Evolutionary conservation across 371 early-diverging fungal species (phyloP).

Genomic region (Entomophthora muscae): DNA sequence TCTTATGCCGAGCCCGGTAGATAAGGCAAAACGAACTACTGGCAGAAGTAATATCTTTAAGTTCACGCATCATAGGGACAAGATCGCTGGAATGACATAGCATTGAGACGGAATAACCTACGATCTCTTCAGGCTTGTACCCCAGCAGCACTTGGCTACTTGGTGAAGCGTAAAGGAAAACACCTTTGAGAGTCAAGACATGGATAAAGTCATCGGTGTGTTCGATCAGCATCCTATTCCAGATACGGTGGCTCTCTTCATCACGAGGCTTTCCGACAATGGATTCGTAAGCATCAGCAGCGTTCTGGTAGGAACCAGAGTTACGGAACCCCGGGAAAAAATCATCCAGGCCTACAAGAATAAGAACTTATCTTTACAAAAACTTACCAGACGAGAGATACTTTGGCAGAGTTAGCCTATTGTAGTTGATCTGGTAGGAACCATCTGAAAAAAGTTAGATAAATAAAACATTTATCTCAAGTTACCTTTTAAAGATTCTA

Average conservation of each 20-base stretch:
- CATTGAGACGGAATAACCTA: constrained; percentile 28
- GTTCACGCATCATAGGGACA: constrained; percentile 38
- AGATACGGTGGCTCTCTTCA: constrained; percentile 14
- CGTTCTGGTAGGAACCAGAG: constrained; percentile 8
- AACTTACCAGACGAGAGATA: constrained; percentile 7
- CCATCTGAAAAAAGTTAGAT: constrained; percentile 15
- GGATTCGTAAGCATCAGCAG: constrained; percentile 12
- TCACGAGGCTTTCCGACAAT: constrained; percentile 10
- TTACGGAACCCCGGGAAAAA: not conserved
- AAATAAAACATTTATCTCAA: not conserved
- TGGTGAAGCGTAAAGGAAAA: constrained; percentile 35
- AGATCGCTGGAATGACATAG: constrained; percentile 42
- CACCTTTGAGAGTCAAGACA: constrained; percentile 39
- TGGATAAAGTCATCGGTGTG: constrained; percentile 33
- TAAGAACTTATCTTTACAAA: not conserved
- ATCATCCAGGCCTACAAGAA: not conserved
- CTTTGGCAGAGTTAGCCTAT: constrained; percentile 11
- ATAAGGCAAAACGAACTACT: constrained; percentile 22
- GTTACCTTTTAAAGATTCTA: constrained; percentile 26
- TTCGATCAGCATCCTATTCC: constrained; percentile 22
- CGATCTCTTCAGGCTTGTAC: constrained; percentile 27
- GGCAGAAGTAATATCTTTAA: constrained; percentile 21
- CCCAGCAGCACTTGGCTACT: constrained; percentile 24
- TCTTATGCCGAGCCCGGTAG: constrained; percentile 31
- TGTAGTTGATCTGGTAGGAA: constrained; percentile 33